Evolutionary conservation across 345 rosid species (phyloP).

Genomic region (Orychophragmus violaceus): DNA sequence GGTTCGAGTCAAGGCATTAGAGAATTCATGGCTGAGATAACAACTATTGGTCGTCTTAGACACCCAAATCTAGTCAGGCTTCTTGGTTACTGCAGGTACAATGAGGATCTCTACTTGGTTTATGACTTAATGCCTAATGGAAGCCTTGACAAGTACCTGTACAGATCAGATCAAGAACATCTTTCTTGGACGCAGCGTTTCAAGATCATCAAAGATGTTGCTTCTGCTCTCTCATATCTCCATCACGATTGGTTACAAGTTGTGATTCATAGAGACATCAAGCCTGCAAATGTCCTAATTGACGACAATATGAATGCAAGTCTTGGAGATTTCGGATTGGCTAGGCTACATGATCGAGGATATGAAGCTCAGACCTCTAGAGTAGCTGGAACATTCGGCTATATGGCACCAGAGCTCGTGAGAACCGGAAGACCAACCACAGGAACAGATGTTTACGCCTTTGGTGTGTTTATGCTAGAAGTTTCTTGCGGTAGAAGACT

Average conservation of each 20-base stretch:
- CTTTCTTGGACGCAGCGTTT: conserved; percentile 46
- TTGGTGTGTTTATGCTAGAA: conserved; percentile 45
- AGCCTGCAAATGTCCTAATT: conserved; percentile 45
- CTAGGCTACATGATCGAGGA: conserved; percentile 40
- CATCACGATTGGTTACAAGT: conserved; percentile 51
- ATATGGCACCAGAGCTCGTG: conserved; percentile 50
- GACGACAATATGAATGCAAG: conserved; percentile 34
- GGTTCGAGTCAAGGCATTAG: not conserved
- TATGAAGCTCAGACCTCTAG: conserved; percentile 33
- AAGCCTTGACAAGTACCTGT: not conserved
- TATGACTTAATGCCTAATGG: not conserved
- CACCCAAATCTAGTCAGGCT: not conserved
- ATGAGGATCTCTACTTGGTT: not conserved
- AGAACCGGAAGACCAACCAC: conserved; percentile 47
- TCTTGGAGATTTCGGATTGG: conserved; percentile 54
- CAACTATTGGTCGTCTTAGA: not conserved
- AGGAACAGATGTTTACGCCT: conserved; percentile 47
- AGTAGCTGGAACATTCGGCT: conserved; percentile 47
- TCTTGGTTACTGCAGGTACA: not conserved
- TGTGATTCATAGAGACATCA: conserved; percentile 52
- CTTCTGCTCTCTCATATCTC: conserved; percentile 39
- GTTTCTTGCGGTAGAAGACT: conserved; percentile 48
- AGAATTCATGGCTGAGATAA: not conserved
- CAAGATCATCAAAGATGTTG: conserved; percentile 44
- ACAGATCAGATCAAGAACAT: conserved; percentile 20